Evolutionary conservation across 257 asterid genomes (phyloP).

Genomic region (Leonotis leonurus): DNA sequence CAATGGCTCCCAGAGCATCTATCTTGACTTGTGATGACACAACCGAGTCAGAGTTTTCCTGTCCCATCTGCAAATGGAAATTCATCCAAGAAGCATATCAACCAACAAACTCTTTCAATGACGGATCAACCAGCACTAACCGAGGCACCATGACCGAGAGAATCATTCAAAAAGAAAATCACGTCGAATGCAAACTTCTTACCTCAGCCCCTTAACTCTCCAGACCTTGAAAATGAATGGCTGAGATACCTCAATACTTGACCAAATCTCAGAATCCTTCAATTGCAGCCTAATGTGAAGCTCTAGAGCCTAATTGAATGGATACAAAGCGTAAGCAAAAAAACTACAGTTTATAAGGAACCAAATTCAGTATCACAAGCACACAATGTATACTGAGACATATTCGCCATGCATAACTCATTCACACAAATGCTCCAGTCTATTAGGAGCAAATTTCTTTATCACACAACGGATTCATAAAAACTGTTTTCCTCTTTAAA

Average conservation of each 20-base stretch:
- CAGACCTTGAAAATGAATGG: background rate
- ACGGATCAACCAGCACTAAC: background rate
- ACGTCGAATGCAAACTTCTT: background rate
- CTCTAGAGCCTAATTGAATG: background rate
- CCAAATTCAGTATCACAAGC: background rate
- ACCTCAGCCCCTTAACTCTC: conserved; percentile 7
- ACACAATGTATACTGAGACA: too few relatives aligned
- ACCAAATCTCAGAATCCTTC: conserved; percentile 2
- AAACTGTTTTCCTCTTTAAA: too few relatives aligned
- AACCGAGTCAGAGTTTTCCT: conserved; percentile 15
- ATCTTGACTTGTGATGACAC: conserved; percentile 26
- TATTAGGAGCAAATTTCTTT: background rate
- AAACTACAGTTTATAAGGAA: background rate
- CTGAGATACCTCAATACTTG: background rate
- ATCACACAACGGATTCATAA: background rate
- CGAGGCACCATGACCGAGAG: too few relatives aligned
- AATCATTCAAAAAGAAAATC: background rate
- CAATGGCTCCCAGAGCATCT: conserved; percentile 18
- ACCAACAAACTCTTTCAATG: background rate
- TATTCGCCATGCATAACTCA: too few relatives aligned
- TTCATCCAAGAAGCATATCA: background rate
- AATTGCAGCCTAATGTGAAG: conserved; percentile 3
- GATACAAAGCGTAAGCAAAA: background rate
- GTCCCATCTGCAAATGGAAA: conserved; percentile 41
- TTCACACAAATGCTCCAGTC: background rate